Conservation (phyloP, 139 green algal species). For the Chlorella sp. region DNA sequence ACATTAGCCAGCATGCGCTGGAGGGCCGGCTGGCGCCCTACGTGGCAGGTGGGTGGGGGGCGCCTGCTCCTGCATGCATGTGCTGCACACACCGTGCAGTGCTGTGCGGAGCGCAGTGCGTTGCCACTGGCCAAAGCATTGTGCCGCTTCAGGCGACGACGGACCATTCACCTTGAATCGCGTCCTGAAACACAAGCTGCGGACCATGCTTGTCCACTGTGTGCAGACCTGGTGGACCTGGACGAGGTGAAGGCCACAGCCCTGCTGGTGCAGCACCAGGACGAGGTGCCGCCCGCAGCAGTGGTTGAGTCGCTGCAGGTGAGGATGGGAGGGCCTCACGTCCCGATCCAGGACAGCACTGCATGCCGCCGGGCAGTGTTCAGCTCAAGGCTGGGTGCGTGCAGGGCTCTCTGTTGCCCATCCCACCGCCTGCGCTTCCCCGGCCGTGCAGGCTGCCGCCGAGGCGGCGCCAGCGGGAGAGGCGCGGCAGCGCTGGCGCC, state of each 20-base stretch:
- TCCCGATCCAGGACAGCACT: not conserved
- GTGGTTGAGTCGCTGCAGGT: constrained; percentile 69
- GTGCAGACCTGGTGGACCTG: constrained; percentile 70
- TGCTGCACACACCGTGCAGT: too few species aligned
- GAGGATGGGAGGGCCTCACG: not conserved
- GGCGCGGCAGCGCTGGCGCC: constrained; percentile 10
- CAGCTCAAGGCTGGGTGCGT: too few species aligned
- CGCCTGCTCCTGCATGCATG: too few species aligned
- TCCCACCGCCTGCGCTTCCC: too few species aligned
- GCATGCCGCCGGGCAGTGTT: too few species aligned
- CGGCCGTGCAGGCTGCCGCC: constrained; percentile 5
- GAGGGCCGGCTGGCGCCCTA: constrained; percentile 37
- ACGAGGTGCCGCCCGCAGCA: constrained; percentile 55
- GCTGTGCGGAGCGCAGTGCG: too few species aligned
- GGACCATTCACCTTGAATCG: too few species aligned
- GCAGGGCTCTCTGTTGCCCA: too few species aligned
- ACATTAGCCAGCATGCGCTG: constrained; percentile 65
- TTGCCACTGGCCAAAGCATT: too few species aligned
- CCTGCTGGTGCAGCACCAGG: constrained; percentile 70
- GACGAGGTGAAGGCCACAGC: constrained; percentile 61
- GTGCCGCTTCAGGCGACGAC: too few species aligned
- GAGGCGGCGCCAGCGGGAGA: not conserved
- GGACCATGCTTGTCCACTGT: not conserved
- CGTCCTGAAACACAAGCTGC: too few species aligned
- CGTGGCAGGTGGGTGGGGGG: constrained; percentile 21